Percentiles rank a stretch among this genome's conserved stretches.
Conservation (phyloP, 129 eudicot species). For the Helianthus tuberosus region DNA sequence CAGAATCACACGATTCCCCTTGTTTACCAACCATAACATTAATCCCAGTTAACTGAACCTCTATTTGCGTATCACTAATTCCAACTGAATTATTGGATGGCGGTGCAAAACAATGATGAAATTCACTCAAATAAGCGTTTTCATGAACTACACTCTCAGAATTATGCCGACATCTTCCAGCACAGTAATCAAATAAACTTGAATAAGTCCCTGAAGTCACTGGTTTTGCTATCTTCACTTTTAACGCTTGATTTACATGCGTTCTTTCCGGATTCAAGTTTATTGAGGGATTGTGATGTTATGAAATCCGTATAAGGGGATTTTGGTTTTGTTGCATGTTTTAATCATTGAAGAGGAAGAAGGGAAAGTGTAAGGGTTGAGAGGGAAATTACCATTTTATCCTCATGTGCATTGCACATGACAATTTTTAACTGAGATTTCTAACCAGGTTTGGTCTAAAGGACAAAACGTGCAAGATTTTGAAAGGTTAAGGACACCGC, state of each 20-base stretch:
- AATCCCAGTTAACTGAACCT: slow-evolving; percentile 70
- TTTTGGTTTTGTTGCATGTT: too few relatives aligned
- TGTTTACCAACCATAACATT: slow-evolving; percentile 82
- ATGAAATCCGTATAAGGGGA: too few relatives aligned
- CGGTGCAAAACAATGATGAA: slow-evolving; percentile 65
- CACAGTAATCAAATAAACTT: slow-evolving; percentile 80
- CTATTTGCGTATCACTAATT: slow-evolving; percentile 48
- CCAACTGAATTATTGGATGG: slow-evolving; percentile 72
- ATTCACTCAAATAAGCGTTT: slow-evolving; percentile 85
- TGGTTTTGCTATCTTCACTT: slow-evolving; percentile 83
- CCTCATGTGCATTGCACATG: too few relatives aligned
- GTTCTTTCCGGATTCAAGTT: slow-evolving; percentile 70
- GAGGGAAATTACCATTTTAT: too few relatives aligned
- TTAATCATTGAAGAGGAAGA: too few relatives aligned
- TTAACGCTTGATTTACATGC: slow-evolving; percentile 52
- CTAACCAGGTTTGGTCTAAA: too few relatives aligned
- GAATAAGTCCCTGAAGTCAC: slow-evolving; percentile 78
- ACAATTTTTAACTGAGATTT: too few relatives aligned
- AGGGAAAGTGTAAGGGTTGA: too few relatives aligned
- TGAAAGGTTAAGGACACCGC: too few relatives aligned
- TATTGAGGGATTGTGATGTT: too few relatives aligned
- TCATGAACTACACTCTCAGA: slow-evolving; percentile 97
- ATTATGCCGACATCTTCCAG: slow-evolving; percentile 94
- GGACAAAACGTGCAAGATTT: too few relatives aligned
- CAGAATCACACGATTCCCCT: too few relatives aligned